Conservation (phyloP, 2,329 filamentous ascomycete species). For the Hypoxylon sp. region DNA sequence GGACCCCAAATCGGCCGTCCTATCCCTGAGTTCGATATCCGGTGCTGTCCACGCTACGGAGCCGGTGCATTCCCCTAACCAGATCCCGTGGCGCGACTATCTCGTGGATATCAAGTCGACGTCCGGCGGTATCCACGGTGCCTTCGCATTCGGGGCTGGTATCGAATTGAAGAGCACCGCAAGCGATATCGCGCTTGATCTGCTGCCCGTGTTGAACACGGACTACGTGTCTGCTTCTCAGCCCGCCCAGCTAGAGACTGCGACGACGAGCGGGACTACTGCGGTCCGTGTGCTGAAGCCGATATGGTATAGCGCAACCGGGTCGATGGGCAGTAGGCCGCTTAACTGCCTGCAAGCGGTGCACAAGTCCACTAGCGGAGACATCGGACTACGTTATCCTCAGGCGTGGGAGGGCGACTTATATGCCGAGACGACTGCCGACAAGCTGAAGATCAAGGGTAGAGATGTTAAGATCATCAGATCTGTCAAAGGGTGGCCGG, state of each 20-base stretch:
- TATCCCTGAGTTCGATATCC: slow-evolving; percentile 59
- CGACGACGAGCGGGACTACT: slow-evolving; percentile 59
- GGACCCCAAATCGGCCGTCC: slow-evolving; percentile 55
- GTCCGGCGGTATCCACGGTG: slow-evolving; percentile 59
- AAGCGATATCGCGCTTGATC: slow-evolving; percentile 55
- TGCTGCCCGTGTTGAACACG: slow-evolving; percentile 60
- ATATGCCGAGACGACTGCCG: slow-evolving; percentile 56
- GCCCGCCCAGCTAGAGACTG: slow-evolving; percentile 55
- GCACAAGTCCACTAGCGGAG: slow-evolving; percentile 61
- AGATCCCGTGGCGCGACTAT: slow-evolving; percentile 62
- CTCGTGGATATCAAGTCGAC: slow-evolving; percentile 58
- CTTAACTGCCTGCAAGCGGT: slow-evolving; percentile 56
- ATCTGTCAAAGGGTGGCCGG: slow-evolving; percentile 50
- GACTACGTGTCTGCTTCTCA: slow-evolving; percentile 31
- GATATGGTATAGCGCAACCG: slow-evolving; percentile 55
- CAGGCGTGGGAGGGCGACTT: slow-evolving; percentile 63
- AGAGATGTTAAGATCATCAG: slow-evolving; percentile 58
- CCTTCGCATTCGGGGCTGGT: slow-evolving; percentile 56
- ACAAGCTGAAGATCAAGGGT: slow-evolving; percentile 57
- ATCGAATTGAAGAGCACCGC: slow-evolving; percentile 56
- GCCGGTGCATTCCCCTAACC: slow-evolving; percentile 51
- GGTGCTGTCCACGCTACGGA: slow-evolving; percentile 59
- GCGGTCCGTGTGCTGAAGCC: slow-evolving; percentile 59
- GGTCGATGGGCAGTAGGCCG: slow-evolving; percentile 25
- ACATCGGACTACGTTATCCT: slow-evolving; percentile 60